phyloP scores from a whole-genome alignment of 169 alveolate genomes.

The Perkinsus marinus region DNA sequence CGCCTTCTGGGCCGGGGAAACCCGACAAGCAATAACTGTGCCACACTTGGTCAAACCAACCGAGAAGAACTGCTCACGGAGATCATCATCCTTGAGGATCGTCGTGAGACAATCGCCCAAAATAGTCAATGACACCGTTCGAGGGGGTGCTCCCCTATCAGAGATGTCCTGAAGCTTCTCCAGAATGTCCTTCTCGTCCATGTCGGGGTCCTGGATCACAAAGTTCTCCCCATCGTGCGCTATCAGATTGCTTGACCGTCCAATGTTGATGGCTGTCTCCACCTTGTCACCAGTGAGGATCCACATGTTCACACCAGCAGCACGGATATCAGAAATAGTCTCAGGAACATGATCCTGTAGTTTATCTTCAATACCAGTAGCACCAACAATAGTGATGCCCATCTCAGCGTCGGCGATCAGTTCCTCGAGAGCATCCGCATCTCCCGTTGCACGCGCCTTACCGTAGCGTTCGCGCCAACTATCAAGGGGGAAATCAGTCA shows the following conservation, averaged over 20 bases:
- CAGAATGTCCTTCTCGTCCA: constrained; percentile 4
- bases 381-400: constrained; percentile 66
- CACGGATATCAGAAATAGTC: constrained; percentile 71
- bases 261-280: constrained; percentile 85
- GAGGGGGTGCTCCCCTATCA: background rate
- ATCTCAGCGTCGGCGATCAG: constrained; percentile 52
- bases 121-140: background rate
- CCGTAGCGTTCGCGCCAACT: background rate
- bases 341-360: constrained; percentile 81
- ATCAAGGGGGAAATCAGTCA: background rate
- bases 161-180: background rate
- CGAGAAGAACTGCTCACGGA: constrained; percentile 25
- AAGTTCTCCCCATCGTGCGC: constrained; percentile 39
- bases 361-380: constrained; percentile 88
- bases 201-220: constrained; percentile 36
- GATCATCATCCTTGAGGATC: background rate
- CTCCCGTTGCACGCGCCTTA: background rate
- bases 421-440: background rate
- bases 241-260: constrained; percentile 41
- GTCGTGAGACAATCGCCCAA: background rate
- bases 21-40: constrained; percentile 89
- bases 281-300: constrained; percentile 92
- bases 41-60: constrained; percentile 19
- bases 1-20: constrained; percentile 89
- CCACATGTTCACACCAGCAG: constrained; percentile 88